Evolutionary conservation across 2,329 filamentous ascomycete genomes (phyloP).

Genomic region (Diplodia seriata): DNA sequence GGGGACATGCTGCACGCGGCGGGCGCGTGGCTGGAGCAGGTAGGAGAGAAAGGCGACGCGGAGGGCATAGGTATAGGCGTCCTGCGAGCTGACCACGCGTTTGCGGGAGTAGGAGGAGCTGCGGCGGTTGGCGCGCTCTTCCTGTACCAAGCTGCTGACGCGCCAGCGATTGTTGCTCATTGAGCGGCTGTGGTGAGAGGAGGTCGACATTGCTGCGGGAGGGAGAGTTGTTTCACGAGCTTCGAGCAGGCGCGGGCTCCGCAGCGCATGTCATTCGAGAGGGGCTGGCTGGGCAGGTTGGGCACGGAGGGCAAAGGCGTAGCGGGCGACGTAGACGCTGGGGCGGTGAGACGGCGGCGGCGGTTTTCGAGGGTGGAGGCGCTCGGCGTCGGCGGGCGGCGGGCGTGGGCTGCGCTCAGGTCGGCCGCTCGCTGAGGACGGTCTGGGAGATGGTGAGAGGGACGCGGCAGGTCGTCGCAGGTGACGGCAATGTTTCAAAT

Average conservation of each 20-base stretch:
- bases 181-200: slow-evolving; percentile 31
- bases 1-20: slow-evolving; percentile 84
- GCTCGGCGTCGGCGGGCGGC: slow-evolving; percentile 8
- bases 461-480: slow-evolving; percentile 18
- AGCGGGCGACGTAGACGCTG: slow-evolving; percentile 11
- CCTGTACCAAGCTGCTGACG: slow-evolving; percentile 52
- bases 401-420: background rate
- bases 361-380: background rate
- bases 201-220: slow-evolving; percentile 29
- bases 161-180: slow-evolving; percentile 43
- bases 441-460: slow-evolving; percentile 17
- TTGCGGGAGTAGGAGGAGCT: slow-evolving; percentile 47
- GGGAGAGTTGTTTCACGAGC: slow-evolving; percentile 11
- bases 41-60: slow-evolving; percentile 92
- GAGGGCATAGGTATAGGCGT: slow-evolving; percentile 90
- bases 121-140: slow-evolving; percentile 50
- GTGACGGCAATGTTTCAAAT: slow-evolving; percentile 32
- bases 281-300: slow-evolving; percentile 23
- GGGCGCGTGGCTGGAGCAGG: slow-evolving; percentile 87
- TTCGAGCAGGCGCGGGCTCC: slow-evolving; percentile 8
- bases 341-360: slow-evolving; percentile 28
- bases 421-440: slow-evolving; percentile 10
- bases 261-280: slow-evolving; percentile 32
- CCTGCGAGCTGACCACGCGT: slow-evolving; percentile 62
- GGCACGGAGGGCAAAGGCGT: slow-evolving; percentile 25